These are phyloP conservation scores for Microbotryum intermedium DNA, from an alignment of 1,284 basidiomycete genomes.

Conservation along the genomic window DNA sequence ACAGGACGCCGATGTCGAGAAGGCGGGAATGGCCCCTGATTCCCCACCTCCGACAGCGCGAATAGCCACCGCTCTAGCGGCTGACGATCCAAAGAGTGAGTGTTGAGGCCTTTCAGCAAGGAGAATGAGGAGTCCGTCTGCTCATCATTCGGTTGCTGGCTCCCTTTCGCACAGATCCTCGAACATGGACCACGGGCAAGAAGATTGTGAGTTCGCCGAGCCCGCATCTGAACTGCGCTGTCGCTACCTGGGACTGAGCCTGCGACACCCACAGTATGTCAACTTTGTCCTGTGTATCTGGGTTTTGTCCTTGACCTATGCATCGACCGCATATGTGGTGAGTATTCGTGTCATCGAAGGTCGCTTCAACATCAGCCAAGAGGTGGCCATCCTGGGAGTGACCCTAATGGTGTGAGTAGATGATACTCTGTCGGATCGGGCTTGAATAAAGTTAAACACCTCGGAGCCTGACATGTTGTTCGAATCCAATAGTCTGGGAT, in stretches of 20 bases:
- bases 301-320: constrained; percentile 19
- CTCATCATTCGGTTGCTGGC: neutral
- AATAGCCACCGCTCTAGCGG: neutral
- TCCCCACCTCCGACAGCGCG: neutral
- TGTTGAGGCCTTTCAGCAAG: neutral
- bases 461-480: no score
- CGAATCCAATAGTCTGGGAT: neutral
- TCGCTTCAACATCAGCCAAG: constrained; percentile 1
- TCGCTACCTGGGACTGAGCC: neutral
- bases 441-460: no score
- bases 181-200: constrained; percentile 4
- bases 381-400: constrained; percentile 13
- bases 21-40: neutral
- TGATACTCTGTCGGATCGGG: no score
- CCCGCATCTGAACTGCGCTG: neutral
- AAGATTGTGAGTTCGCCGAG: constrained; percentile 6
- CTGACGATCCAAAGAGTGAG: constrained; percentile 8
- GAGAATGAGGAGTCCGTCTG: neutral
- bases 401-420: constrained; percentile 9
- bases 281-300: constrained; percentile 15
- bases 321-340: constrained; percentile 20
- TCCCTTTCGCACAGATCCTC: constrained; percentile 4
- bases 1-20: neutral
- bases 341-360: constrained; percentile 3
- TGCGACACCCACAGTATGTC: neutral